Evolutionary conservation across 1,284 basidiomycete species (phyloP).

Genomic region (Agroathelia rolfsii): DNA sequence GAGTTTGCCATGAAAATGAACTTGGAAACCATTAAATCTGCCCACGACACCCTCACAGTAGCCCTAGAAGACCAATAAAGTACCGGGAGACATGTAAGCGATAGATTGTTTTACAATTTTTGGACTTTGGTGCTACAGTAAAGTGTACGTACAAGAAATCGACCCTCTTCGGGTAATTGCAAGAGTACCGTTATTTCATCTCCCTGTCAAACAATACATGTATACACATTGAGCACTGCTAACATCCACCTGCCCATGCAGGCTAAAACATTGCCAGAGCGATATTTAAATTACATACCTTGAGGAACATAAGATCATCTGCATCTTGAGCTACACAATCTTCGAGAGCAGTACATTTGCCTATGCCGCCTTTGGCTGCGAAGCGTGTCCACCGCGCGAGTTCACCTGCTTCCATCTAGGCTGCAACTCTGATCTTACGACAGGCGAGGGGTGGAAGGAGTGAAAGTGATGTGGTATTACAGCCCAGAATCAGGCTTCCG

Average conservation of each 20-base stretch:
- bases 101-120: slow-evolving; percentile 20
- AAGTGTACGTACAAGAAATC: slow-evolving; percentile 46
- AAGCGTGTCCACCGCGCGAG: slow-evolving; percentile 74
- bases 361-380: slow-evolving; percentile 73
- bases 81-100: too few species aligned
- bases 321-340: slow-evolving; percentile 73
- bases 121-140: slow-evolving; percentile 1
- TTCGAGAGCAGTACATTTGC: slow-evolving; percentile 56
- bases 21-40: slow-evolving; percentile 59
- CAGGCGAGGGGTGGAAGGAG: not conserved
- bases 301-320: slow-evolving; percentile 84
- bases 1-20: slow-evolving; percentile 66
- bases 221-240: slow-evolving; percentile 2
- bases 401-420: slow-evolving; percentile 60
- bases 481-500: too few species aligned
- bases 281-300: slow-evolving; percentile 32
- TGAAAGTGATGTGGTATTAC: not conserved
- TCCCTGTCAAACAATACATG: slow-evolving; percentile 33
- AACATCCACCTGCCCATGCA: not conserved
- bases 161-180: slow-evolving; percentile 50
- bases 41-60: slow-evolving; percentile 91
- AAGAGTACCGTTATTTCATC: slow-evolving; percentile 78
- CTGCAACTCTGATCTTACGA: too few species aligned
- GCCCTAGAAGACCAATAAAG: slow-evolving; percentile 32
- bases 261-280: slow-evolving; percentile 3